Evolutionary conservation across 768 basidiomycete species (phyloP).

Genomic region (Phanerochaete sordida): DNA sequence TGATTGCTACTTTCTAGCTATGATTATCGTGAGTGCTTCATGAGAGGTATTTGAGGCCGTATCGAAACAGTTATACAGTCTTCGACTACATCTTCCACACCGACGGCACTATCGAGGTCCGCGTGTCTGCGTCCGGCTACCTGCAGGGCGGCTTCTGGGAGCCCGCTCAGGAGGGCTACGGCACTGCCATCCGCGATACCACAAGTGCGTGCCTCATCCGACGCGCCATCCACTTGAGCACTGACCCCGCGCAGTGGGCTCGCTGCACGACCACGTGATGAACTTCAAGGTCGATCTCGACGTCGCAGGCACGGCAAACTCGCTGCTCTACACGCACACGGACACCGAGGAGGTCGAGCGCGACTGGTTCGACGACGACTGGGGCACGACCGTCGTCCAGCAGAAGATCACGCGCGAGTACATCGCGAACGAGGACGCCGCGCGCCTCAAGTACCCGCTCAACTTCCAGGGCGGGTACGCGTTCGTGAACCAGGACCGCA

Average conservation of each 20-base stretch:
- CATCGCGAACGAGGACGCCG: slow-evolving; percentile 49
- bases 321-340: slow-evolving; percentile 48
- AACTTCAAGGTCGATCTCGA: slow-evolving; percentile 69
- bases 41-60: not conserved
- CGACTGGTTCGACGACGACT: slow-evolving; percentile 58
- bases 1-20: slow-evolving; percentile 33
- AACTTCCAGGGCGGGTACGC: slow-evolving; percentile 59
- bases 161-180: slow-evolving; percentile 44
- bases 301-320: slow-evolving; percentile 55
- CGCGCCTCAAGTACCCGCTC: slow-evolving; percentile 44
- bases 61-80: slow-evolving; percentile 16
- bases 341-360: slow-evolving; percentile 44
- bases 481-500: slow-evolving; percentile 49
- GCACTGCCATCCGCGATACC: slow-evolving; percentile 50
- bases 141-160: slow-evolving; percentile 64
- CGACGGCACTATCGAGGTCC: slow-evolving; percentile 68
- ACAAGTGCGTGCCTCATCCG: slow-evolving; percentile 39
- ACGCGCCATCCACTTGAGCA: not conserved
- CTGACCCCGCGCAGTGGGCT: slow-evolving; percentile 43
- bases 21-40: slow-evolving; percentile 44
- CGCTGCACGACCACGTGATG: slow-evolving; percentile 65
- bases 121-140: slow-evolving; percentile 65
- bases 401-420: slow-evolving; percentile 46
- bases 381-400: slow-evolving; percentile 52
- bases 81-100: slow-evolving; percentile 67